These are phyloP conservation scores for Ceratocystiopsis brevicomis DNA, from an alignment of 2,329 filamentous ascomycete genomes.

Conservation along the genomic window DNA sequence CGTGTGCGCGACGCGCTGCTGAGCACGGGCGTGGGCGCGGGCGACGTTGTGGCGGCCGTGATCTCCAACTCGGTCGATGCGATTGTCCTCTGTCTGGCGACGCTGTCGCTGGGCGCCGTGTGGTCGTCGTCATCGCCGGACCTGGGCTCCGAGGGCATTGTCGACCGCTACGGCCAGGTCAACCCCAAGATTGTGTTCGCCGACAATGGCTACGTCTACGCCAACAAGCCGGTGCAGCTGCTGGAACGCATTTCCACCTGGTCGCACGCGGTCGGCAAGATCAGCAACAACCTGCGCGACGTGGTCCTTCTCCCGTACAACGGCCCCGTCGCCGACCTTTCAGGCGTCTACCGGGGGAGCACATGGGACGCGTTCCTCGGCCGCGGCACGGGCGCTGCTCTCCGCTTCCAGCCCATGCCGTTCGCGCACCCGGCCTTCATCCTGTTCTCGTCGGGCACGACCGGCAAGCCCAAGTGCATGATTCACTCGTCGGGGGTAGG, in stretches of 20 bases:
- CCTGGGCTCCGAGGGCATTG: slow-evolving; percentile 5
- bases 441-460: slow-evolving; percentile 5
- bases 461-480: slow-evolving; percentile 4
- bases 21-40: neutral
- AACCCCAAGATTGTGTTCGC: slow-evolving; percentile 5
- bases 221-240: slow-evolving; percentile 3
- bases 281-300: neutral
- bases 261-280: neutral
- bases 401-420: slow-evolving; percentile 1
- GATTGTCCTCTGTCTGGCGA: slow-evolving; percentile 4
- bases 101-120: slow-evolving; percentile 5
- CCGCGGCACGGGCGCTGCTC: neutral
- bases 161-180: slow-evolving; percentile 7
- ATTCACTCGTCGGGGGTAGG: slow-evolving; percentile 3
- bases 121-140: slow-evolving; percentile 7
- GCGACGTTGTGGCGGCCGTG: slow-evolving; percentile 6
- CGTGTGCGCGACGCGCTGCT: neutral
- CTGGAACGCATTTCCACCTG: neutral
- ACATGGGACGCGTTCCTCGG: neutral
- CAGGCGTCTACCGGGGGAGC: neutral
- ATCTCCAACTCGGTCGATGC: slow-evolving; percentile 6
- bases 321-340: neutral
- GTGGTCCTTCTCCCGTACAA: slow-evolving; percentile 2
- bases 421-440: slow-evolving; percentile 4
- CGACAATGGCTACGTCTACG: slow-evolving; percentile 4